Conservation (phyloP, 805 yeast species). For the Suhomyces xylopsoci region DNA sequence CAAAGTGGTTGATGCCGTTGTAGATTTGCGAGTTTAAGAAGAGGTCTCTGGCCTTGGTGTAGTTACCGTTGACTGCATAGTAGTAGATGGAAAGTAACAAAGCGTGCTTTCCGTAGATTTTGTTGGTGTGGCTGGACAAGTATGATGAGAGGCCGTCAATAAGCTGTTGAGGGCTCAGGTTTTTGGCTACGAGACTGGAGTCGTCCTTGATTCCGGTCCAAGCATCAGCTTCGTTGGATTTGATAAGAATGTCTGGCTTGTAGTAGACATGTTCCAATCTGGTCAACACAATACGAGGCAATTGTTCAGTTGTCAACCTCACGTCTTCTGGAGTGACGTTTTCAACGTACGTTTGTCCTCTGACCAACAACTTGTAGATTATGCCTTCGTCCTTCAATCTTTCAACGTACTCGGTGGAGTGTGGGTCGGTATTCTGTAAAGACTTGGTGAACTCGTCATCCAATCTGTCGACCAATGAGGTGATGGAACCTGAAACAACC, state of each 20-base stretch:
- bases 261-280: constrained; percentile 91
- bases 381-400: constrained; percentile 83
- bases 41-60: constrained; percentile 82
- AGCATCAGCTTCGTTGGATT: constrained; percentile 66
- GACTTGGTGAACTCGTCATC: constrained; percentile 93
- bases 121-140: constrained; percentile 64
- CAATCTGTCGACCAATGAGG: constrained; percentile 85
- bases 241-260: constrained; percentile 77
- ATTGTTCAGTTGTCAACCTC: constrained; percentile 47
- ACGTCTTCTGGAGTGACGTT: constrained; percentile 45
- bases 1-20: constrained; percentile 78
- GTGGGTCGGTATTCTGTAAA: constrained; percentile 87
- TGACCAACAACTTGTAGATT: constrained; percentile 71
- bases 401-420: constrained; percentile 87
- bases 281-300: constrained; percentile 73
- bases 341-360: constrained; percentile 86
- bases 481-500: constrained; percentile 77
- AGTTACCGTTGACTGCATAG: constrained; percentile 84
- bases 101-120: constrained; percentile 75
- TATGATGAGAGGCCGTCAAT: constrained; percentile 63
- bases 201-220: constrained; percentile 54
- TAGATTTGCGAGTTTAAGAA: constrained; percentile 83
- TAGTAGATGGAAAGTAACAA: constrained; percentile 83
- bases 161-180: constrained; percentile 42
- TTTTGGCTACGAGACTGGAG: constrained; percentile 29